These are phyloP conservation scores for Filosporella fistucella DNA, from an alignment of 495 filamentous ascomycete genomes.

Conservation along the genomic window DNA sequence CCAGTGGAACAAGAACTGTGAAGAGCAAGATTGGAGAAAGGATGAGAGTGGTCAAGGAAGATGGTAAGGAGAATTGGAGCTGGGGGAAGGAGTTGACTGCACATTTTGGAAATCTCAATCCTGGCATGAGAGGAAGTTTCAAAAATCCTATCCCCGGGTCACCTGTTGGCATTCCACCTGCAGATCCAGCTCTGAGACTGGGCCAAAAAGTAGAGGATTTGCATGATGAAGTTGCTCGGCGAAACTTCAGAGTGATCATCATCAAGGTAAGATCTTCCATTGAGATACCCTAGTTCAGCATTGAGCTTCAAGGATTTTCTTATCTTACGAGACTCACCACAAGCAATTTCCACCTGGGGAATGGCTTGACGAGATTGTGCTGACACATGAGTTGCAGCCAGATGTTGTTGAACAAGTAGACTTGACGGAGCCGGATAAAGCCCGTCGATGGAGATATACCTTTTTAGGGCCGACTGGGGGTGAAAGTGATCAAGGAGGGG, in stretches of 20 bases:
- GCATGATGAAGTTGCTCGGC: conserved; percentile 54
- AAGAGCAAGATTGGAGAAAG: conserved; percentile 37
- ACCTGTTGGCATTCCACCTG: conserved; percentile 36
- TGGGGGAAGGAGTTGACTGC: conserved; percentile 74
- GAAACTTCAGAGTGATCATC: conserved; percentile 81
- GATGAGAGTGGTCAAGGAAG: conserved; percentile 26
- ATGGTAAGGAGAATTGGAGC: conserved; percentile 42
- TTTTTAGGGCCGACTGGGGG: conserved; percentile 33
- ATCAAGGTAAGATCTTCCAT: too few species aligned
- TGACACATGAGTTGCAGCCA: too few species aligned
- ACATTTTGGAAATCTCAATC: conserved; percentile 84
- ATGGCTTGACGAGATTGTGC: conserved; percentile 20
- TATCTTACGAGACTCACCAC: too few species aligned
- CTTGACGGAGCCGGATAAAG: conserved; percentile 58
- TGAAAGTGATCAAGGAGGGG: conserved; percentile 26
- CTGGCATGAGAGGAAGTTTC: conserved; percentile 75
- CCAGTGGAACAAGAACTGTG: conserved; percentile 40
- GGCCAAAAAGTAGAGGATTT: conserved; percentile 68
- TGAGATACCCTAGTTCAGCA: too few species aligned
- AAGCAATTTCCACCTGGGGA: too few species aligned
- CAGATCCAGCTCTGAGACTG: conserved; percentile 45
- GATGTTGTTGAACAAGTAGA: conserved; percentile 76
- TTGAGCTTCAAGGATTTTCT: too few species aligned
- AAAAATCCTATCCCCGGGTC: conserved; percentile 71
- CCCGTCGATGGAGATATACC: conserved; percentile 63